Conservation (phyloP, 139 green algal genomes). For the Micractinium conductrix region DNA sequence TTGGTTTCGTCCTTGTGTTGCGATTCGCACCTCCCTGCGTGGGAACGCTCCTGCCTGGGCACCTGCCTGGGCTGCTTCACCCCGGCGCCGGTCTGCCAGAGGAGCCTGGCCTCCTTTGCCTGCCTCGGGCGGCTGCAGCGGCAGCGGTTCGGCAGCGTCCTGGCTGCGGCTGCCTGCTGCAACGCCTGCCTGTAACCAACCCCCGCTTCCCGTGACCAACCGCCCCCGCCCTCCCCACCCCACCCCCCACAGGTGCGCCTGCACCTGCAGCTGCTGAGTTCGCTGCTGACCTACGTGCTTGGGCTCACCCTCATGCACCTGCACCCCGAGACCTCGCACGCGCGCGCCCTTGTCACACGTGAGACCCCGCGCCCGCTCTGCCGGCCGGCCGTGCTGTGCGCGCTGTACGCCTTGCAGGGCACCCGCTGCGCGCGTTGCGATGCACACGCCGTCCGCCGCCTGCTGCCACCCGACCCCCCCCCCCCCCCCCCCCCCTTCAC, state of each 20-base stretch:
- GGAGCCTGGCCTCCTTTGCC: too few species aligned
- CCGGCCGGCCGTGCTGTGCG: too few species aligned
- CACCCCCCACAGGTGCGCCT: constrained; percentile 1
- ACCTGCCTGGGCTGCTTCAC: too few species aligned
- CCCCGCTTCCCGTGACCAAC: neutral
- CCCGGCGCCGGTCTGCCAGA: too few species aligned
- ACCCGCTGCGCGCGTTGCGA: too few species aligned
- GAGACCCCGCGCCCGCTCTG: neutral
- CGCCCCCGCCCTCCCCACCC: neutral
- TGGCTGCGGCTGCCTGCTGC: too few species aligned
- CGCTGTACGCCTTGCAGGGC: too few species aligned
- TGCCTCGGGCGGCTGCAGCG: too few species aligned
- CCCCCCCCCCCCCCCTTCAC: neutral
- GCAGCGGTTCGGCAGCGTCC: too few species aligned
- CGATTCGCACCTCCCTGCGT: too few species aligned
- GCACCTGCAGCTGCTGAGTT: constrained; percentile 26
- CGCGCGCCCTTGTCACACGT: neutral
- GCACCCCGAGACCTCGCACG: neutral
- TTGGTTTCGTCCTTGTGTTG: too few species aligned
- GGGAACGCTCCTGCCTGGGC: too few species aligned
- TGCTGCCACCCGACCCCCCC: neutral
- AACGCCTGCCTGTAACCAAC: neutral
- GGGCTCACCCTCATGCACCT: constrained; percentile 10
- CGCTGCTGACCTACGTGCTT: neutral
- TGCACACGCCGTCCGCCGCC: neutral